These are phyloP conservation scores for Tylopilus balloui DNA, from an alignment of 768 basidiomycete genomes.

Conservation along the genomic window DNA sequence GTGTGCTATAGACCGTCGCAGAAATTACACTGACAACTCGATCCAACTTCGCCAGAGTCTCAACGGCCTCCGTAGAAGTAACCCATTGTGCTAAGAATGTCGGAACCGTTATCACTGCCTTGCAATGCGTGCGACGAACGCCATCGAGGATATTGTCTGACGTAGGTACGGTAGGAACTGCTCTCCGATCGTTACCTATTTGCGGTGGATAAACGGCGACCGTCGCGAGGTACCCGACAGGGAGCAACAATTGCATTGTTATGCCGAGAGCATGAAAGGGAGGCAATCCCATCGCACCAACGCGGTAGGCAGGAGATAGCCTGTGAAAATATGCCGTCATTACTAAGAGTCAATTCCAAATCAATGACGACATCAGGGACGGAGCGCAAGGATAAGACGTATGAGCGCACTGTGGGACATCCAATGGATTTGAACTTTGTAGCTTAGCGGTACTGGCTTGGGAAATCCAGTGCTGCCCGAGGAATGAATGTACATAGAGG, in stretches of 20 bases:
- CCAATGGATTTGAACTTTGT: constrained; percentile 33
- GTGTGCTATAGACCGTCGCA: too few species aligned
- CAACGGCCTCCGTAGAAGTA: neutral
- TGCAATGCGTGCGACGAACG: constrained; percentile 4
- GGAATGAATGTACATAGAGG: constrained; percentile 17
- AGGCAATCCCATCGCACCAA: constrained; percentile 33
- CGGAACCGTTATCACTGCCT: constrained; percentile 13
- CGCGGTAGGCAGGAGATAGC: neutral
- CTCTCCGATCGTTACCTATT: neutral
- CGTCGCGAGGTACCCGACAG: constrained; percentile 27
- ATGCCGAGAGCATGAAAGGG: constrained; percentile 38
- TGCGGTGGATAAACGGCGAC: constrained; percentile 33
- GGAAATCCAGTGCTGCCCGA: constrained; percentile 45
- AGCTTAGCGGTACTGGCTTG: constrained; percentile 36
- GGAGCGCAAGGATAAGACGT: neutral
- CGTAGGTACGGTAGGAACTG: constrained; percentile 14
- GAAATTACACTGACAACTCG: neutral
- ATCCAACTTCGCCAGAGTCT: neutral
- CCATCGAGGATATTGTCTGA: constrained; percentile 19
- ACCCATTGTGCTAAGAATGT: constrained; percentile 14
- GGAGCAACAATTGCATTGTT: constrained; percentile 27
- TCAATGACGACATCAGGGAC: neutral
- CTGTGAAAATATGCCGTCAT: neutral
- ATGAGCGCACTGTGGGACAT: constrained; percentile 29
- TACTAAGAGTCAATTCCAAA: neutral